Percentiles rank a stretch among this genome's conserved stretches.
phyloP scores from a whole-genome alignment of 2,329 filamentous ascomycete species.

The Calonectria pteridis region DNA sequence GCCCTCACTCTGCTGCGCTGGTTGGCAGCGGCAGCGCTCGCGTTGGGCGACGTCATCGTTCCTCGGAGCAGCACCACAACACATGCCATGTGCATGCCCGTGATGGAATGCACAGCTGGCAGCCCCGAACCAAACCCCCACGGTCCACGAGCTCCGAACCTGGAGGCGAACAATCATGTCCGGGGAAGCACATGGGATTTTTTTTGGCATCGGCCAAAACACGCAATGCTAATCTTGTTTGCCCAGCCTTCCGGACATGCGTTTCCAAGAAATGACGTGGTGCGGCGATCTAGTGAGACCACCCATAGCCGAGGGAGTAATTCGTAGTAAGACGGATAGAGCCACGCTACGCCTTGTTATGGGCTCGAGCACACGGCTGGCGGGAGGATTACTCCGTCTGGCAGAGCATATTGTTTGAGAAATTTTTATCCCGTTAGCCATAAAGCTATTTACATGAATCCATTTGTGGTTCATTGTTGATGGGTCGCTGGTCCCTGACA shows the following conservation, averaged over 20 bases:
- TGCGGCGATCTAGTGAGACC: constrained; percentile 24
- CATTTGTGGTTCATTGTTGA: constrained; percentile 8
- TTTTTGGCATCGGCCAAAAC: background rate
- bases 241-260: constrained; percentile 28
- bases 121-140: constrained; percentile 2
- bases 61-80: background rate
- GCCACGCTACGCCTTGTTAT: constrained; percentile 31
- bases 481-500: constrained; percentile 12
- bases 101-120: background rate
- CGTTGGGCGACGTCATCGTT: constrained; percentile 29
- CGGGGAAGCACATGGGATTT: constrained; percentile 3
- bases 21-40: background rate
- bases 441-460: background rate
- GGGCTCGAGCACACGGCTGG: constrained; percentile 21
- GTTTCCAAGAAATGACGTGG: constrained; percentile 35
- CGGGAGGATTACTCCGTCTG: background rate
- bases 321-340: constrained; percentile 1
- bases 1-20: background rate
- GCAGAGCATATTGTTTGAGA: background rate
- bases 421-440: background rate
- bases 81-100: constrained; percentile 11
- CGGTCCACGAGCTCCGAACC: background rate
- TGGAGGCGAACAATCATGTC: constrained; percentile 22
- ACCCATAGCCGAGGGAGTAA: constrained; percentile 40
- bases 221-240: constrained; percentile 14